Evolutionary conservation across 2,329 filamentous ascomycete genomes (phyloP), one percentile per base, ranked within the genome.

Genomic region (Colletotrichum cordylinicola): DNA sequence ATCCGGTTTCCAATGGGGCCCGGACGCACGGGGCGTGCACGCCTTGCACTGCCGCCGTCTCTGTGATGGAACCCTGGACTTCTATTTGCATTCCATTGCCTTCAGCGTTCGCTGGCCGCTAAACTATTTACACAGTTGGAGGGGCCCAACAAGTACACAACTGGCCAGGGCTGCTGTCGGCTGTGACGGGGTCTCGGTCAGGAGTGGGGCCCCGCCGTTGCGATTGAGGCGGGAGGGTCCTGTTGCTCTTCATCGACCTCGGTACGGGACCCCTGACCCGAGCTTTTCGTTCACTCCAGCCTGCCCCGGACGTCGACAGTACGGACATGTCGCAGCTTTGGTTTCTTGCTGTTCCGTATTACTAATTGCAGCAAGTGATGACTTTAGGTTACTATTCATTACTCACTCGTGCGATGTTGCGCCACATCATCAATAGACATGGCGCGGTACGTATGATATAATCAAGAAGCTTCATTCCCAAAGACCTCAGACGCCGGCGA

Each of bases 1-100:
- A 76, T 76, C 74, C 61, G 66, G 74, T 74, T 74, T 76, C 71
- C 43, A 74, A 70, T 66, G 48, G 72, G 48, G 62, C 66, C 60
- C 33, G 48, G 56, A 64, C 72, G 70, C 72, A 61, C 31, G 31
- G 60, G 67, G 65, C 67, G 72, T 39, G 72, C 72, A 74, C 58
- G 29, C 16, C 72, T 13, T 55, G 71, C 67, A 70, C 60, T 62
- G 60, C 60, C 60, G n/a, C 43, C 9, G 43, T 48, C 4, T 27
- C 55, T 58, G 55, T 31, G 55, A 58, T 31, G 24, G 24, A 27
- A 27, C 55, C 55, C 55, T 48, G 10, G 43, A 48, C 43, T 48
- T 48, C 43, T 48, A 48, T 48, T 48, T 48, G 43, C 43, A 48
- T 48, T 48, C 43, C n/a, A 48, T 48, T 2, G 43, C 43, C n/a